Percentiles rank a stretch among this genome's conserved stretches.
These are phyloP conservation scores for Sphaerostilbella broomeana DNA, from an alignment of 2,329 filamentous ascomycete genomes.

Conservation along the genomic window DNA sequence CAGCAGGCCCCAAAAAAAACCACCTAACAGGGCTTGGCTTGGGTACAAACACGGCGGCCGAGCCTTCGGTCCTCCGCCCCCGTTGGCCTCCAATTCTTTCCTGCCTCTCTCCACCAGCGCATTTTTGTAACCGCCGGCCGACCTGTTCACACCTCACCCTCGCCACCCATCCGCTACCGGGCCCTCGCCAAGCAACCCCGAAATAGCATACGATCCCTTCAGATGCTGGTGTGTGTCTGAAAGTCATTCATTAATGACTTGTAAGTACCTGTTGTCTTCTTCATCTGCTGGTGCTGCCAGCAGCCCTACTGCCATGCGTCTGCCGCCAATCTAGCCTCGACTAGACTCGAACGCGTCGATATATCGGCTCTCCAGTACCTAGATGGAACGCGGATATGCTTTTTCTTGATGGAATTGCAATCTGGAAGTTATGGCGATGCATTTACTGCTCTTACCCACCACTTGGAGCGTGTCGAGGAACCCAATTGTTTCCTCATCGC, in stretches of 20 bases:
- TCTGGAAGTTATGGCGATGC: slow-evolving; percentile 28
- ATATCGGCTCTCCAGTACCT: slow-evolving; percentile 25
- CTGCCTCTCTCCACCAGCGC: slow-evolving; percentile 29
- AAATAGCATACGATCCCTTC: slow-evolving; percentile 19
- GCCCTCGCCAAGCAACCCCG: slow-evolving; percentile 20
- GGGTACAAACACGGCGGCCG: slow-evolving; percentile 23
- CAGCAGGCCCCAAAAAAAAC: slow-evolving; percentile 8
- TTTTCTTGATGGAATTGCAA: slow-evolving; percentile 31
- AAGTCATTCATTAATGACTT: slow-evolving; percentile 42
- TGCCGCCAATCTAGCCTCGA: slow-evolving; percentile 31
- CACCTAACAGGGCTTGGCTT: slow-evolving; percentile 17
- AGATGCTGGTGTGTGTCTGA: slow-evolving; percentile 29
- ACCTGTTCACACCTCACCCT: slow-evolving; percentile 29
- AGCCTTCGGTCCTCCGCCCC: slow-evolving; percentile 20
- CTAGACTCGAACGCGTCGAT: slow-evolving; percentile 28
- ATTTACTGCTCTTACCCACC: slow-evolving; percentile 18
- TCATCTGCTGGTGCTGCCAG: slow-evolving; percentile 23
- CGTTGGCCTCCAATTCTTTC: slow-evolving; percentile 36
- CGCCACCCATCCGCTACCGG: slow-evolving; percentile 20
- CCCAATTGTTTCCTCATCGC: slow-evolving; percentile 40
- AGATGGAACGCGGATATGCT: slow-evolving; percentile 20
- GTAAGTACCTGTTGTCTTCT: slow-evolving; percentile 36
- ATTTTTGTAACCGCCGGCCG: slow-evolving; percentile 30
- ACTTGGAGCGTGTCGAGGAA: slow-evolving; percentile 20
- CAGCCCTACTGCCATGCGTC: slow-evolving; percentile 30